Evolutionary conservation across 495 filamentous ascomycete species (phyloP).

Genomic region (Trichoderma parareesei): DNA sequence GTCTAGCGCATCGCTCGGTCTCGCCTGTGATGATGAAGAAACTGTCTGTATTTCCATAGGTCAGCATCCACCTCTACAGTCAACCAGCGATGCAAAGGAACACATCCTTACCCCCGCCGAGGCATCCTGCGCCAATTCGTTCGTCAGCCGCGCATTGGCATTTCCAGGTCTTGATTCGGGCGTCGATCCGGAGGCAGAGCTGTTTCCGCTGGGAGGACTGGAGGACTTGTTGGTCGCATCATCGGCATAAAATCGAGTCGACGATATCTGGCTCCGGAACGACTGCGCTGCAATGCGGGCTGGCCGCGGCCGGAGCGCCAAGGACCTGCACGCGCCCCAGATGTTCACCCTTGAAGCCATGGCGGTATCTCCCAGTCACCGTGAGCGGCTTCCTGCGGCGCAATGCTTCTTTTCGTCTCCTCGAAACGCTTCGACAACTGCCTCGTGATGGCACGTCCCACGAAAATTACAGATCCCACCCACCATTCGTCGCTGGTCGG

Average conservation of each 20-base stretch:
- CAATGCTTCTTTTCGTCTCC: constrained; percentile 2
- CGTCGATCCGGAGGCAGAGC: neutral
- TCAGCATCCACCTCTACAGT: neutral
- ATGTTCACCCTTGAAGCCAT: constrained; percentile 47
- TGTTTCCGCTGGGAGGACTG: neutral
- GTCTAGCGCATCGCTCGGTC: neutral
- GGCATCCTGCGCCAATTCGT: neutral
- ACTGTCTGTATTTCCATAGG: neutral
- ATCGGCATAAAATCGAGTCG: constrained; percentile 13
- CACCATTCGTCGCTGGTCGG: neutral
- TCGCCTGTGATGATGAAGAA: neutral
- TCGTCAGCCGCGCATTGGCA: neutral
- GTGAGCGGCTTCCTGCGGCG: neutral
- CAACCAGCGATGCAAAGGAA: neutral
- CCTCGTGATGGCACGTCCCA: neutral
- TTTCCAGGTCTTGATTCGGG: neutral
- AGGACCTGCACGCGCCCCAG: constrained; percentile 33
- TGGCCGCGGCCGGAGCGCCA: constrained; percentile 35
- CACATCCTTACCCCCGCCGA: neutral
- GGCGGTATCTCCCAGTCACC: constrained; percentile 14
- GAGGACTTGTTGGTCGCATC: constrained; percentile 17
- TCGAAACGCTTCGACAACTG: neutral
- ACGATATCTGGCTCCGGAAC: neutral
- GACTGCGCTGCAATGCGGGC: constrained; percentile 14
- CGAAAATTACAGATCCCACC: constrained; percentile 2